Base-by-base conservation (phyloP, 495 filamentous ascomycete species). In the Opeltia flavorubescens region DNA sequence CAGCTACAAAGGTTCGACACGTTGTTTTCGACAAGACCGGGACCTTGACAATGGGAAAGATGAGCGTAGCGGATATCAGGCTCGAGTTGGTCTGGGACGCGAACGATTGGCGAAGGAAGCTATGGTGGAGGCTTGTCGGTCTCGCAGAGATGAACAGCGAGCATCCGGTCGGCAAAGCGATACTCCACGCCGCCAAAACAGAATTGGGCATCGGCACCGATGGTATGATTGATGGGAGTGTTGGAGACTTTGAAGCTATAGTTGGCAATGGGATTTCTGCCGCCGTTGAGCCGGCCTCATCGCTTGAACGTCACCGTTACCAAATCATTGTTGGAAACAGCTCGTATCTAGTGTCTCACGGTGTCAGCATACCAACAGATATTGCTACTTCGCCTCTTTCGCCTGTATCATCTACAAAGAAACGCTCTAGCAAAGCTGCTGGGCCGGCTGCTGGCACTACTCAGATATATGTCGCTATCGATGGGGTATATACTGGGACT, bases 11-110 rank as follows among this genome's bases (percentile, higher is more conserved):
- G 57, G 74, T 99, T 56, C 89, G 78, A 13, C 83, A 94, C 47
- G 76, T 96, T 34, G 88, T 99, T n/a, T 78, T 96, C n/a, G 91
- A 99, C 66, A 99, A 99, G 71, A 99, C 91, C 3, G 91, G 91
- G 24, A 99, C 91, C 1, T 69, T 99, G 53, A 99, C 91, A 0
- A 78, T 87, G 46, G 91, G 91, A 0, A 87, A 84, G 60, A 96
- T 99, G 91, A 87, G 72, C 49, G 89, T 96, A 23, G 78, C 84
- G 20, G 76, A 81, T 48, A 65, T 70, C 17, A 76, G 75, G 30
- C 68, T 86, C 43, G 75, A 76, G 29, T 64, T 75, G 20, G 67
- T 72, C 0, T 96, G 88, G 88, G 65, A 74, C 25, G 67, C 70
- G 30, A 78, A 74, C 40, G 75, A 81, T 25, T 79, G 74, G 74